Conservation (phyloP, 352 stramenopile genomes). For the Globisporangium cylindrosporum region DNA sequence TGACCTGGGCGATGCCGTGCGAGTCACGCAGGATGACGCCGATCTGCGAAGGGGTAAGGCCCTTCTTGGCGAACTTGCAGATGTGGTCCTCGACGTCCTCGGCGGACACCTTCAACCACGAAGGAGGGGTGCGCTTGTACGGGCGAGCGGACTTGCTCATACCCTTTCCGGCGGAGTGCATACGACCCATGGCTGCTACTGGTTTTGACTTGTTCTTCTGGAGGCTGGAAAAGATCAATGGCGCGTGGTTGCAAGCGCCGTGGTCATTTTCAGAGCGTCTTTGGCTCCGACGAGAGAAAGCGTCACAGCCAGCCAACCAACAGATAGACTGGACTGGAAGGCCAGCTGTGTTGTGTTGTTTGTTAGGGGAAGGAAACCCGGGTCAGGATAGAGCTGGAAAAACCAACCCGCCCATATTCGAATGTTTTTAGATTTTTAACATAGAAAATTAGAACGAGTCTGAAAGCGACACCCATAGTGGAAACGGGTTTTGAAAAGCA, state of each 20-base stretch:
- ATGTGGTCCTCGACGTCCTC: conserved; percentile 98
- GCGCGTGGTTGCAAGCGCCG: background rate
- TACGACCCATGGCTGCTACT: conserved; percentile 94
- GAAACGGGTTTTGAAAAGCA: background rate
- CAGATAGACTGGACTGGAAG: background rate
- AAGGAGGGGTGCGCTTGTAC: conserved; percentile 99
- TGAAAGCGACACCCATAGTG: background rate
- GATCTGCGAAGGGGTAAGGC: conserved; percentile 96
- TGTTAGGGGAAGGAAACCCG: background rate
- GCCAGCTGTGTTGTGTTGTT: background rate
- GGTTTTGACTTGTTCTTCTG: conserved; percentile 41
- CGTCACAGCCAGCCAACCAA: conserved; percentile 30
- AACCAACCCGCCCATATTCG: background rate
- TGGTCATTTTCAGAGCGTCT: background rate
- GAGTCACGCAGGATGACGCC: conserved; percentile 99
- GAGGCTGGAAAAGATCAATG: conserved; percentile 64
- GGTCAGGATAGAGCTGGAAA: background rate
- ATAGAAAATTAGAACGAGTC: background rate
- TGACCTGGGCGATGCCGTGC: conserved; percentile 98
- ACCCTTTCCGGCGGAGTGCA: conserved; percentile 99
- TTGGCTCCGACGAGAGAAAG: background rate
- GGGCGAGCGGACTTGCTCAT: conserved; percentile 98
- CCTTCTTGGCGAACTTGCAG: conserved; percentile 99
- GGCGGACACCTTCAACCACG: conserved; percentile 97
- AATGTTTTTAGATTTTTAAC: background rate